Evolutionary conservation across 345 rosid genomes (phyloP).

Genomic region (Acer yangbiense): DNA sequence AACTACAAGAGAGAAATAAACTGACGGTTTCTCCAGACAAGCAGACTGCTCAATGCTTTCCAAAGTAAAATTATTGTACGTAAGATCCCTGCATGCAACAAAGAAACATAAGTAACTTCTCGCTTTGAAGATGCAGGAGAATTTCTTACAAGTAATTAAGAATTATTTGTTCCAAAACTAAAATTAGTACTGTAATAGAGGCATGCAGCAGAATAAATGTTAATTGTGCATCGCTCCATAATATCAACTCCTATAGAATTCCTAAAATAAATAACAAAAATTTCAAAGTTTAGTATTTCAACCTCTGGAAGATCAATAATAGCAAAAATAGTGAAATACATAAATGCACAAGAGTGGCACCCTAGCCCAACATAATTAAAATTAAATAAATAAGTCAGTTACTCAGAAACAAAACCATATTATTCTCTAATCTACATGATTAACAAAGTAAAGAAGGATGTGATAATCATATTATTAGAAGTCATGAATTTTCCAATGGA

Average conservation of each 20-base stretch:
- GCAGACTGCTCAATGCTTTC: slow-evolving; percentile 47
- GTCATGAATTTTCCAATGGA: neutral
- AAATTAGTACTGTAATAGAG: neutral
- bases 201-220: neutral
- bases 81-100: slow-evolving; percentile 61
- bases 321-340: neutral
- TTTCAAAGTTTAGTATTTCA: neutral
- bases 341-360: slow-evolving; percentile 3
- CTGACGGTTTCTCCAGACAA: slow-evolving; percentile 58
- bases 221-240: neutral
- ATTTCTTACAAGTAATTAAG: neutral
- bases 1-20: slow-evolving; percentile 17
- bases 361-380: neutral
- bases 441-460: neutral
- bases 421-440: neutral
- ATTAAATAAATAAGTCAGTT: neutral
- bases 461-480: neutral
- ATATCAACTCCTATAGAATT: neutral
- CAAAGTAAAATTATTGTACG: slow-evolving; percentile 65
- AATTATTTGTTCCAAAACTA: neutral
- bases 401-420: neutral
- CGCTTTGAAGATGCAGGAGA: neutral
- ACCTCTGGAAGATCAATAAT: neutral
- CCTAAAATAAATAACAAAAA: neutral
- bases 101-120: slow-evolving; percentile 9